phyloP scores from a whole-genome alignment of 1,284 basidiomycete genomes.

The Lignosus rhinocerotis region DNA sequence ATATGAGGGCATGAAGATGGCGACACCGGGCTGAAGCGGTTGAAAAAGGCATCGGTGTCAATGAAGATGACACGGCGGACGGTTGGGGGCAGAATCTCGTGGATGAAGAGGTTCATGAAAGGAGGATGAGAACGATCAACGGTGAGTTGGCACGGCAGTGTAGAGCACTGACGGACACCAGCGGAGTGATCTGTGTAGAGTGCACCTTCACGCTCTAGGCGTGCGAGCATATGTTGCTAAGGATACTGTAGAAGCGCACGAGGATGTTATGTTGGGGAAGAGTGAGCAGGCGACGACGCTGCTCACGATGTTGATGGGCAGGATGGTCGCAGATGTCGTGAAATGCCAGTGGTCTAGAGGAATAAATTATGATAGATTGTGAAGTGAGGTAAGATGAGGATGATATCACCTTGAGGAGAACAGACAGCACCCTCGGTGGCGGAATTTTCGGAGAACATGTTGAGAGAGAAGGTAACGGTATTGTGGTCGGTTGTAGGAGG shows the following conservation, averaged over 20 bases:
- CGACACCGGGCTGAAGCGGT: slow-evolving; percentile 37
- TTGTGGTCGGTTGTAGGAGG: slow-evolving; percentile 13
- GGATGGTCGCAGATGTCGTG: slow-evolving; percentile 48
- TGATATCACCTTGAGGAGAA: slow-evolving; percentile 44
- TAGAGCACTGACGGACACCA: slow-evolving; percentile 40
- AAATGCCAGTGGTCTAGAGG: slow-evolving; percentile 43
- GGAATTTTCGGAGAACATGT: slow-evolving; percentile 46
- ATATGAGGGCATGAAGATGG: slow-evolving; percentile 46
- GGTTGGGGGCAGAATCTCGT: slow-evolving; percentile 41
- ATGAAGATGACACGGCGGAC: slow-evolving; percentile 47
- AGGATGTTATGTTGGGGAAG: slow-evolving; percentile 38
- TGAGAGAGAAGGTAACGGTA: slow-evolving; percentile 44
- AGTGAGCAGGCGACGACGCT: slow-evolving; percentile 38
- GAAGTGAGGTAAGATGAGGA: background rate
- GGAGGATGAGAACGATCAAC: slow-evolving; percentile 1
- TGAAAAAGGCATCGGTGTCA: slow-evolving; percentile 52
- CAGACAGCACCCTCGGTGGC: slow-evolving; percentile 44
- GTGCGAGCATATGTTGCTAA: slow-evolving; percentile 41
- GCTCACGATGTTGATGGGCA: slow-evolving; percentile 40
- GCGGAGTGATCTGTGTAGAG: slow-evolving; percentile 48
- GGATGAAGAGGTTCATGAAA: slow-evolving; percentile 47
- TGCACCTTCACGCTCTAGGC: slow-evolving; percentile 46
- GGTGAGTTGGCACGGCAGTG: background rate
- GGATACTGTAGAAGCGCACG: slow-evolving; percentile 43
- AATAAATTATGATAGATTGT: slow-evolving; percentile 50